Evolutionary conservation across 495 filamentous ascomycete genomes (phyloP).

Genomic region (Podospora conica): DNA sequence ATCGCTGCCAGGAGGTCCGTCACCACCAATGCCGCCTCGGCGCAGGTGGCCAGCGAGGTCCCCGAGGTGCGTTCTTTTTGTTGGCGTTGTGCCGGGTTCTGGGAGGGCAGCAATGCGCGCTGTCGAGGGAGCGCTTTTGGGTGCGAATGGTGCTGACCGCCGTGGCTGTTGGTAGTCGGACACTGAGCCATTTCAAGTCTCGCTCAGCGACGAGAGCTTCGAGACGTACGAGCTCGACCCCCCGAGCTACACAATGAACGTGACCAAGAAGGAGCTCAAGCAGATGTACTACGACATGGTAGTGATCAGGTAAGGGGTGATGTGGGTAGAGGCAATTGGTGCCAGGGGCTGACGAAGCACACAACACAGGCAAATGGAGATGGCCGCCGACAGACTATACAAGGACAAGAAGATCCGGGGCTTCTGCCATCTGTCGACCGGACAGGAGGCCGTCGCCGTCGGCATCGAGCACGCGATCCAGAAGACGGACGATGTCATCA

Average conservation of each 20-base stretch:
- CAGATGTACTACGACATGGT: constrained; percentile 99
- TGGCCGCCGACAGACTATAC: constrained; percentile 96
- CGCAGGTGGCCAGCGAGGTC: constrained; percentile 76
- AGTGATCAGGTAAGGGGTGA: constrained; percentile 60
- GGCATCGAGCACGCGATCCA: constrained; percentile 95
- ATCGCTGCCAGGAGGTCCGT: constrained; percentile 54
- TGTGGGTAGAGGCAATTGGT: background rate
- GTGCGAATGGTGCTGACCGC: background rate
- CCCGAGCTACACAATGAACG: constrained; percentile 80
- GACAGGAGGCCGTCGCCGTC: constrained; percentile 94
- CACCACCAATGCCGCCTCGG: constrained; percentile 89
- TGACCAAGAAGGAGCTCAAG: constrained; percentile 96
- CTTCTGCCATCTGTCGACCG: constrained; percentile 97
- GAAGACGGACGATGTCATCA: constrained; percentile 89
- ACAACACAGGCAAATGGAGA: constrained; percentile 77
- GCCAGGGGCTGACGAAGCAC: background rate
- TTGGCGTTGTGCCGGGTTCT: background rate
- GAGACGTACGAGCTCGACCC: constrained; percentile 99
- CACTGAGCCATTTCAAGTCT: constrained; percentile 87
- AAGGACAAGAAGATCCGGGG: constrained; percentile 99
- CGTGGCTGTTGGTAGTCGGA: constrained; percentile 58
- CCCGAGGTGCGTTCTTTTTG: constrained; percentile 46
- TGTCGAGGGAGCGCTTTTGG: background rate
- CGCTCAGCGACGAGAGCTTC: constrained; percentile 94
- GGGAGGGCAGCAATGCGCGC: background rate